Conservation (phyloP, 495 filamentous ascomycete genomes). For the Aspergillus avenaceus region DNA sequence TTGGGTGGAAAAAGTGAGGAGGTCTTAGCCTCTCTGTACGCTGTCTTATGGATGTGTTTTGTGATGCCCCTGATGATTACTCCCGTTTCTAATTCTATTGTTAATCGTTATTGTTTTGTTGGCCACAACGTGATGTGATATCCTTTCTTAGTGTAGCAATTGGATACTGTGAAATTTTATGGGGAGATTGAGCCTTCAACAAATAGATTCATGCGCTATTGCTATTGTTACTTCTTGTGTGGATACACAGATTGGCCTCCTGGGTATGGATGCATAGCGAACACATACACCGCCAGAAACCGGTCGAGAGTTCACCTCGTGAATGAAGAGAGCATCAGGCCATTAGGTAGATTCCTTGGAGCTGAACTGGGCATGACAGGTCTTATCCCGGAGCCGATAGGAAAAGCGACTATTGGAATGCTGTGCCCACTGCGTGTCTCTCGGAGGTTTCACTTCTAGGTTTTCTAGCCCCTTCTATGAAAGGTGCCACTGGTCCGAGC, state of each 20-base stretch:
- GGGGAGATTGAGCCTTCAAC: background rate
- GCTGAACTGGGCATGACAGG: background rate
- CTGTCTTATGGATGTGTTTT: background rate
- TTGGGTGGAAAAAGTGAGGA: background rate
- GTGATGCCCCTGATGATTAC: background rate
- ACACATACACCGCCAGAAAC: background rate
- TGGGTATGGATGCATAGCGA: background rate
- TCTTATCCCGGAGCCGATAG: background rate
- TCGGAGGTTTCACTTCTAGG: background rate
- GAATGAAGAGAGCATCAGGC: background rate
- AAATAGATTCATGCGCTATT: background rate
- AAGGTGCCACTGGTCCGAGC: background rate
- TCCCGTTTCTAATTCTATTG: background rate
- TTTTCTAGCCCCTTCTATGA: background rate
- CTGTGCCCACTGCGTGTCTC: background rate
- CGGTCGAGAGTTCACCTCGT: background rate
- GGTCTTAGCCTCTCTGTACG: background rate
- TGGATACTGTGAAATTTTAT: background rate
- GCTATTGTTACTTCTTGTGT: background rate
- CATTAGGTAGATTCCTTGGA: too few species aligned
- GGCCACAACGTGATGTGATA: constrained; percentile 4
- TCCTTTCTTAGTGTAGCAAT: background rate
- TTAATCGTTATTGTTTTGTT: background rate
- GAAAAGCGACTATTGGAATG: background rate
- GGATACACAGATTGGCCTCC: background rate